phyloP scores from a whole-genome alignment of 495 filamentous ascomycete species.

The Trichoderma orchidacearum region DNA sequence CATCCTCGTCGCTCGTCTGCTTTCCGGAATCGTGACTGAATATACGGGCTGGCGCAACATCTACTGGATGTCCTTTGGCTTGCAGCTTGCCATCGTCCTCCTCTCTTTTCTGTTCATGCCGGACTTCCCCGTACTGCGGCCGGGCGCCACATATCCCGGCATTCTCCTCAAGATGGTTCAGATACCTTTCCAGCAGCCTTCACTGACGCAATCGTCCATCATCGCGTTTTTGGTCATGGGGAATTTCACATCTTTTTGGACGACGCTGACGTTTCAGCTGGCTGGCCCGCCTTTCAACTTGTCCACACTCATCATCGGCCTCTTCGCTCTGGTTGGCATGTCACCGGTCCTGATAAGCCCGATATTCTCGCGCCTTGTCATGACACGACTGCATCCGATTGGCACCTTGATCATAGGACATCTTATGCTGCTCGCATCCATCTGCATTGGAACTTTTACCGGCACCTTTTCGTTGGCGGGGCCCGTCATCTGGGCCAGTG shows the following conservation, averaged over 20 bases:
- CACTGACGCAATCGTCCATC: conserved; percentile 45
- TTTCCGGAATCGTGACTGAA: conserved; percentile 62
- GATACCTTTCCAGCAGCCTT: conserved; percentile 47
- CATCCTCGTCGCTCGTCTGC: conserved; percentile 60
- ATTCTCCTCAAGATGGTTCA: conserved; percentile 50
- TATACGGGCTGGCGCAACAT: conserved; percentile 61
- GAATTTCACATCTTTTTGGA: conserved; percentile 49
- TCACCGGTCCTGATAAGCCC: conserved; percentile 52
- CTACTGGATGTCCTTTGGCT: conserved; percentile 66
- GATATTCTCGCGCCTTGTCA: conserved; percentile 53
- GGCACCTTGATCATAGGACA: conserved; percentile 53
- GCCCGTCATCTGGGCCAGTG: conserved; percentile 59
- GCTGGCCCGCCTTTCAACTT: conserved; percentile 55
- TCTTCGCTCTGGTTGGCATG: conserved; percentile 70
- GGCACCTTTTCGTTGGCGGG: conserved; percentile 55
- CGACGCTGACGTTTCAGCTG: conserved; percentile 70
- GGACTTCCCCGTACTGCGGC: conserved; percentile 67
- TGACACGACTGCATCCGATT: conserved; percentile 52
- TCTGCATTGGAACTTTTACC: conserved; percentile 55
- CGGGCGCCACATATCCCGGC: conserved; percentile 48
- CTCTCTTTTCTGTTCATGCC: conserved; percentile 65
- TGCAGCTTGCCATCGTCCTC: conserved; percentile 55
- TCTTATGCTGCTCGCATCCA: conserved; percentile 41
- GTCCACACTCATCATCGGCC: conserved; percentile 50
- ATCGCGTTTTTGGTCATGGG: conserved; percentile 26